These are phyloP conservation scores for Phaeosphaeriaceae sp. DNA, from an alignment of 2,329 filamentous ascomycete genomes.

Conservation along the genomic window DNA sequence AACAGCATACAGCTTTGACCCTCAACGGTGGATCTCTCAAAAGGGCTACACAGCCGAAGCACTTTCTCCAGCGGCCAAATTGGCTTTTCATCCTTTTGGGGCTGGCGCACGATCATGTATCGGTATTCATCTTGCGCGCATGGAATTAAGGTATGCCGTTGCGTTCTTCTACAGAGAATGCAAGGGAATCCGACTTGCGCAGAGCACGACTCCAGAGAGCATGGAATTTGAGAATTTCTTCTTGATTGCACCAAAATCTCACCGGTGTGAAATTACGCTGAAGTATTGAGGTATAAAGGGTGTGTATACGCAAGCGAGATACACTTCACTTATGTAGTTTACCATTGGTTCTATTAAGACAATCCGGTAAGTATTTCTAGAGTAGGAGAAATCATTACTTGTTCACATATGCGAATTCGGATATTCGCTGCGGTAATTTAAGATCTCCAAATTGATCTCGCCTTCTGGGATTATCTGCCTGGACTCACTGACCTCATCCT, in stretches of 20 bases:
- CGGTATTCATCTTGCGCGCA: constrained; percentile 69
- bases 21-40: constrained; percentile 39
- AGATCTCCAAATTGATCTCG: no score
- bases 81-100: constrained; percentile 71
- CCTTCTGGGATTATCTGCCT: no score
- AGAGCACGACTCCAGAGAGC: constrained; percentile 43
- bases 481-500: no score
- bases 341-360: no score
- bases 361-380: no score
- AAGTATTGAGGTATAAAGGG: not conserved
- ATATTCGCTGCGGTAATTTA: no score
- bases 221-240: constrained; percentile 56
- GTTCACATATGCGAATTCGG: no score
- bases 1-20: constrained; percentile 37
- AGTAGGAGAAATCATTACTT: no score
- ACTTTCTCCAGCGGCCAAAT: constrained; percentile 46
- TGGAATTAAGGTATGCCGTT: constrained; percentile 61
- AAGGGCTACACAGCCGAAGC: constrained; percentile 31
- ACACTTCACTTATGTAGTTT: no score
- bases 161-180: constrained; percentile 61
- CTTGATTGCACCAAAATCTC: constrained; percentile 51
- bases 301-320: no score
- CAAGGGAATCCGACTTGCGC: constrained; percentile 32
- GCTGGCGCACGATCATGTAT: constrained; percentile 73
- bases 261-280: constrained; percentile 50